Evolutionary conservation across 768 basidiomycete species (phyloP).

Genomic region (Suillus ampliporus): DNA sequence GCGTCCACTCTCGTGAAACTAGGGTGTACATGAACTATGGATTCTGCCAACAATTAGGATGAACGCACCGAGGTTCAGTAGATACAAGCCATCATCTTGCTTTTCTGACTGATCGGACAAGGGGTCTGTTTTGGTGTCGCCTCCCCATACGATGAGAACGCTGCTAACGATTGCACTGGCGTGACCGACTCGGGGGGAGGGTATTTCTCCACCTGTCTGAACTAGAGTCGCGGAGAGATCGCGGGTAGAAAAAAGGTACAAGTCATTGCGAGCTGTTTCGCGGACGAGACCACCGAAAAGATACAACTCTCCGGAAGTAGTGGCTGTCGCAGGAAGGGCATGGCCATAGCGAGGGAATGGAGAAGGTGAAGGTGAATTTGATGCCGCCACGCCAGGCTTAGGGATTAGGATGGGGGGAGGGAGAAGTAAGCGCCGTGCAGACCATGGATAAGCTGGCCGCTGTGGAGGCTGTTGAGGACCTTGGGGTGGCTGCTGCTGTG

Average conservation of each 20-base stretch:
- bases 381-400: constrained; percentile 67
- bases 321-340: constrained; percentile 81
- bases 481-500: constrained; percentile 37
- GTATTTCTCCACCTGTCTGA: constrained; percentile 88
- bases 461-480: constrained; percentile 40
- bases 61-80: constrained; percentile 87
- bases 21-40: constrained; percentile 12
- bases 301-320: constrained; percentile 87
- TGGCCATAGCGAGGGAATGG: constrained; percentile 98
- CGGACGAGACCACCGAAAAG: constrained; percentile 96
- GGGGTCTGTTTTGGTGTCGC: constrained; percentile 87
- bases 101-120: constrained; percentile 66
- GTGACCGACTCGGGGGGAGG: constrained; percentile 93
- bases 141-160: constrained; percentile 97
- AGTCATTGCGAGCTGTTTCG: constrained; percentile 88
- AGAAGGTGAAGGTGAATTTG: constrained; percentile 74
- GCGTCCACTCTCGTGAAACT: constrained; percentile 97
- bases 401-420: constrained; percentile 68
- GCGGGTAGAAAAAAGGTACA: constrained; percentile 86
- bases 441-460: constrained; percentile 83
- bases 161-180: constrained; percentile 95
- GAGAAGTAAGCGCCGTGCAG: constrained; percentile 72
- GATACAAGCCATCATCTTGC: constrained; percentile 92
- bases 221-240: constrained; percentile 82
- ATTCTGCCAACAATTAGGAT: neutral